Evolutionary conservation across 495 filamentous ascomycete species (phyloP), one percentile per base, ranked within the genome.

Genomic region (Delitschia confertaspora): DNA sequence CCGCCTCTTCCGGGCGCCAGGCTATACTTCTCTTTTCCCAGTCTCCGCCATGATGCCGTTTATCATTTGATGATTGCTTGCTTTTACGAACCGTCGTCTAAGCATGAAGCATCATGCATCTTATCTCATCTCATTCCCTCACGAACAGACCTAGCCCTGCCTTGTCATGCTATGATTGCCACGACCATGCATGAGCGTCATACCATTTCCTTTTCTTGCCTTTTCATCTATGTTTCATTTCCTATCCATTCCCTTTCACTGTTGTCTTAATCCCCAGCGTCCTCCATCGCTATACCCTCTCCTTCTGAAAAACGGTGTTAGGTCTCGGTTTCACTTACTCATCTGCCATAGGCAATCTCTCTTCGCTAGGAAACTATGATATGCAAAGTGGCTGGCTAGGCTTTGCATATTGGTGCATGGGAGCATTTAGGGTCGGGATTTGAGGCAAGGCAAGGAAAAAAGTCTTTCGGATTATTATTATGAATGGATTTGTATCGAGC

Each of bases 321-420:
- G 49, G 38, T 43, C 31, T 47, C 26, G 36, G n/a, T 9, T 29
- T 33, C 5, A 11, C 26, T 7, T 18, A 47, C 17, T 42, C 19
- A 42, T 33, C 29, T 36, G 38, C 33, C 18, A 51, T 17, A 37
- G 40, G 40, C n/a, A 35, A n/a, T 45, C 19, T 47, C 43, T 53
- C n/a, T n/a, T n/a, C n/a, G n/a, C n/a, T n/a, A n/a, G n/a, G n/a
- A n/a, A n/a, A n/a, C n/a, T 40, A 24, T 33, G 43, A 31, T 47
- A 38, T 47, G 43, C 24, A 43, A 38, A 18, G 19, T 30, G 33
- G 22, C 22, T 47, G 21, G n/a, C n/a, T n/a, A 38, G 37, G 14
- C 22, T 38, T 35, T 53, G 42, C 49, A 53, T 53, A n/a, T n/a
- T n/a, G 35, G 42, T 30, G 48, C 49, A 43, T 53, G 49, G n/a